phyloP scores from a whole-genome alignment of 495 filamentous ascomycete species.

The Penicillium manginii region DNA sequence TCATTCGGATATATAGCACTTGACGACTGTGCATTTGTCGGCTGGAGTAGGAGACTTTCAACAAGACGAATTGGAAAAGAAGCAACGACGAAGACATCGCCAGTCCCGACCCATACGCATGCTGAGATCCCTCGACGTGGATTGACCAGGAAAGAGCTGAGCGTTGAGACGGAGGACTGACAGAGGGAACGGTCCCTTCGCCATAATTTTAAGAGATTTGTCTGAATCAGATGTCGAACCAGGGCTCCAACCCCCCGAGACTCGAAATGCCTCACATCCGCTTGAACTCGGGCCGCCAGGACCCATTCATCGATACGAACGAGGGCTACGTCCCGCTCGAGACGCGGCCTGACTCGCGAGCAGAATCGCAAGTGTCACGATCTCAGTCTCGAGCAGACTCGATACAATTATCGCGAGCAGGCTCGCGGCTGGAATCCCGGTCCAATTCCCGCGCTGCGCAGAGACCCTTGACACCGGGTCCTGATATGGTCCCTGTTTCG shows the following conservation, averaged over 20 bases:
- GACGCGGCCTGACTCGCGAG: conserved; percentile 3
- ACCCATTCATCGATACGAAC: conserved; percentile 47
- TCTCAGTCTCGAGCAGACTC: conserved; percentile 10
- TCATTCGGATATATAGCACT: conserved; percentile 27
- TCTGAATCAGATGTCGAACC: conserved; percentile 24
- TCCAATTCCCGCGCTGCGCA: conserved; percentile 25
- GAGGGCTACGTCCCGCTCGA: conserved; percentile 28
- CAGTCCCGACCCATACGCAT: neutral
- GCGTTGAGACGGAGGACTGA: neutral
- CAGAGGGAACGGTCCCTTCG: neutral
- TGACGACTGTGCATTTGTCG: conserved; percentile 13
- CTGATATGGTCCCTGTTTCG: conserved; percentile 8
- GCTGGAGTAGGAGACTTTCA: neutral
- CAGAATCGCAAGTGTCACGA: neutral
- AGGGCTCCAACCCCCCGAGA: conserved; percentile 14
- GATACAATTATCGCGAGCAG: conserved; percentile 11
- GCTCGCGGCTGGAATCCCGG: conserved; percentile 1
- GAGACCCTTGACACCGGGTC: conserved; percentile 29
- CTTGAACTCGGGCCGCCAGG: conserved; percentile 61
- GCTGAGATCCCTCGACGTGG: conserved; percentile 3
- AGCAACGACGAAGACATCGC: neutral
- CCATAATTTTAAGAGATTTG: neutral
- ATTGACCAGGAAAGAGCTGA: neutral
- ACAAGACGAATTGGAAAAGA: neutral
- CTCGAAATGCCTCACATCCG: conserved; percentile 55